Evolutionary conservation across 2,329 filamentous ascomycete species (phyloP).

Genomic region (Ploettnerulaceae sp.): DNA sequence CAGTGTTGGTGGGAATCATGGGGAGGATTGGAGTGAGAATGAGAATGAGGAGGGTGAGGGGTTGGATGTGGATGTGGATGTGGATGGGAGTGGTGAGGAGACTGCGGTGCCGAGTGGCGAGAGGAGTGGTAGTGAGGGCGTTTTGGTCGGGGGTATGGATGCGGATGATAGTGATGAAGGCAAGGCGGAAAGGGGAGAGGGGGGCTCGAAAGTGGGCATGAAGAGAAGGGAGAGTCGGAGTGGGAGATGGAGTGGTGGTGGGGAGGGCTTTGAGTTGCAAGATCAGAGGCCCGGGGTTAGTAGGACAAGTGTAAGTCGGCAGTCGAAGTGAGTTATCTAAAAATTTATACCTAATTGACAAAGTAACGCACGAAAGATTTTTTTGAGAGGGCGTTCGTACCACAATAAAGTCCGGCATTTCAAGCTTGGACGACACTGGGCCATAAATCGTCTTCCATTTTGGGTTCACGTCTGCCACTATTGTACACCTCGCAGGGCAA

Average conservation of each 20-base stretch:
- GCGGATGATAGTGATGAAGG: conserved; percentile 24
- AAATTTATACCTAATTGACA: background rate
- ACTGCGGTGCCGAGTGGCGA: conserved; percentile 18
- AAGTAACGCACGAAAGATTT: too few relatives aligned
- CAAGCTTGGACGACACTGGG: too few relatives aligned
- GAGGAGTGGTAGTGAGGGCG: conserved; percentile 11
- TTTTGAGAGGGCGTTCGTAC: too few relatives aligned
- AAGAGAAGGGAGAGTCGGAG: conserved; percentile 21
- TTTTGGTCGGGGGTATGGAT: conserved; percentile 13
- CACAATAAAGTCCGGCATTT: too few relatives aligned
- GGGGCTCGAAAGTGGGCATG: conserved; percentile 16
- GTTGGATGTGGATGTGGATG: conserved; percentile 1
- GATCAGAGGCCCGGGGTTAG: conserved; percentile 11
- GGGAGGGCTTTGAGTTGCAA: conserved; percentile 30
- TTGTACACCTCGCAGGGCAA: background rate
- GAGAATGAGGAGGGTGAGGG: background rate
- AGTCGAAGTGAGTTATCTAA: conserved; percentile 19
- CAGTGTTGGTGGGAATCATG: conserved; percentile 31
- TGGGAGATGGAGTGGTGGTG: conserved; percentile 18
- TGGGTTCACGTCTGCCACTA: background rate
- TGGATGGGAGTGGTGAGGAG: conserved; percentile 10
- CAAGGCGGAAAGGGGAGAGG: conserved; percentile 28
- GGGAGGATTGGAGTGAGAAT: conserved; percentile 33
- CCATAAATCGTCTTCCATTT: too few relatives aligned
- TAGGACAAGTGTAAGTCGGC: conserved; percentile 28